These are phyloP conservation scores for Mortierella sp. DNA, from an alignment of 371 early-diverging fungal species.

Conservation along the genomic window DNA sequence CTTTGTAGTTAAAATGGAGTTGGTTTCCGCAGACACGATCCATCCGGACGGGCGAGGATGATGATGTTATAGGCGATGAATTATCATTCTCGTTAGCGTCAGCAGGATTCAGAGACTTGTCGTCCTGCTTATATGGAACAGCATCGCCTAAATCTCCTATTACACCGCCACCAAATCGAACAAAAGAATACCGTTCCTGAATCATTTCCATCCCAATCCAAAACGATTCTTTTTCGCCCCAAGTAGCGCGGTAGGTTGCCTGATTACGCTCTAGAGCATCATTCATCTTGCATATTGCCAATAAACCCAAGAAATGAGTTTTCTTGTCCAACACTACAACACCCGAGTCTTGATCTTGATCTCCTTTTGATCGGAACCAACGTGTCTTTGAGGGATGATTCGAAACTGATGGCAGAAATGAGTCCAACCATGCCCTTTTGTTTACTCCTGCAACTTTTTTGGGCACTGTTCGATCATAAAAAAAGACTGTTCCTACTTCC, in stretches of 20 bases:
- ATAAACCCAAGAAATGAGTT: conserved; percentile 63
- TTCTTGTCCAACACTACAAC: conserved; percentile 73
- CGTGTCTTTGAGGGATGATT: conserved; percentile 63
- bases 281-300: conserved; percentile 74
- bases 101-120: not conserved
- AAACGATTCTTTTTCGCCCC: conserved; percentile 74
- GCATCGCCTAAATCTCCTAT: conserved; percentile 64
- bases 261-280: conserved; percentile 62
- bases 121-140: conserved; percentile 30
- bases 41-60: conserved; percentile 48
- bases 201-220: conserved; percentile 72
- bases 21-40: conserved; percentile 68
- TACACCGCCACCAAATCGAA: conserved; percentile 65
- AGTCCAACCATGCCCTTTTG: conserved; percentile 62
- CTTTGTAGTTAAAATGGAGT: conserved; percentile 60
- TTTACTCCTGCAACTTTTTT: conserved; percentile 35
- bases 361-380: conserved; percentile 63
- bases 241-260: conserved; percentile 61
- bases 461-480: conserved; percentile 73
- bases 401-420: conserved; percentile 66
- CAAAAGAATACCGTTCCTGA: conserved; percentile 67
- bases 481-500: conserved; percentile 72
- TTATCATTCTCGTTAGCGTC: not conserved
- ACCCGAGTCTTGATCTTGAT: conserved; percentile 78
- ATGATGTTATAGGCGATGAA: conserved; percentile 17